These are phyloP conservation scores for Lodderomyces metapsilosis DNA, from an alignment of 1,139 yeast genomes.

Conservation along the genomic window DNA sequence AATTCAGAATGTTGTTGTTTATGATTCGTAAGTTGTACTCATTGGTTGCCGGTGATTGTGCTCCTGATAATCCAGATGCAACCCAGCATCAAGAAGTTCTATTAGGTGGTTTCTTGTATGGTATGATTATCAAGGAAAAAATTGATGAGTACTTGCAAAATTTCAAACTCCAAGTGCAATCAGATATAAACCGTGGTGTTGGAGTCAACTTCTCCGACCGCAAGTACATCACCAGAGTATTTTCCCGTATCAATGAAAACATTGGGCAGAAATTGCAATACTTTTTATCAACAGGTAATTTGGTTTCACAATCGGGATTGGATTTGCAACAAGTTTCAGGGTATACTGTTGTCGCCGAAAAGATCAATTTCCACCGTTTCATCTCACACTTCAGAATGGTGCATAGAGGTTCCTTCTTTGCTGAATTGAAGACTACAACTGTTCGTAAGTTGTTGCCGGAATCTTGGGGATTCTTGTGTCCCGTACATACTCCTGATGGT, in stretches of 20 bases:
- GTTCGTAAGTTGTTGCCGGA: constrained; percentile 96
- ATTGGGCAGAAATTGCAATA: constrained; percentile 94
- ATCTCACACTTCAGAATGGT: constrained; percentile 98
- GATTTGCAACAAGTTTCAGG: constrained; percentile 99
- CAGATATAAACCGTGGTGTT: constrained; percentile 78
- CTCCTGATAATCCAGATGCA: constrained; percentile 98
- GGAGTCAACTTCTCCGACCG: constrained; percentile 83
- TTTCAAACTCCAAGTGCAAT: constrained; percentile 69
- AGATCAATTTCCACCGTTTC: constrained; percentile 94
- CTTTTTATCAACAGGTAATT: constrained; percentile 93
- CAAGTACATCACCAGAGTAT: constrained; percentile 78
- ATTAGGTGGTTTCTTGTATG: constrained; percentile 93
- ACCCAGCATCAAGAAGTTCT: constrained; percentile 98
- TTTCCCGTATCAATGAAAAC: constrained; percentile 81
- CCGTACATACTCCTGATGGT: constrained; percentile 99
- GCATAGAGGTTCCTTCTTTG: constrained; percentile 98
- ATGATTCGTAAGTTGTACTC: constrained; percentile 95
- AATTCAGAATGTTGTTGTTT: constrained; percentile 81
- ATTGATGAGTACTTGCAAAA: constrained; percentile 86
- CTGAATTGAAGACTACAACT: constrained; percentile 95
- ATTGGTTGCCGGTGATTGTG: constrained; percentile 93
- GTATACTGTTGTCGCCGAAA: constrained; percentile 97
- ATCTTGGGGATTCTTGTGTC: constrained; percentile 98
- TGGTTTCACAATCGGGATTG: constrained; percentile 94
- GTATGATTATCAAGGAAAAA: constrained; percentile 95